Conservation (phyloP, 2,329 filamentous ascomycete species). For the Arthrobotrys sinensis region DNA sequence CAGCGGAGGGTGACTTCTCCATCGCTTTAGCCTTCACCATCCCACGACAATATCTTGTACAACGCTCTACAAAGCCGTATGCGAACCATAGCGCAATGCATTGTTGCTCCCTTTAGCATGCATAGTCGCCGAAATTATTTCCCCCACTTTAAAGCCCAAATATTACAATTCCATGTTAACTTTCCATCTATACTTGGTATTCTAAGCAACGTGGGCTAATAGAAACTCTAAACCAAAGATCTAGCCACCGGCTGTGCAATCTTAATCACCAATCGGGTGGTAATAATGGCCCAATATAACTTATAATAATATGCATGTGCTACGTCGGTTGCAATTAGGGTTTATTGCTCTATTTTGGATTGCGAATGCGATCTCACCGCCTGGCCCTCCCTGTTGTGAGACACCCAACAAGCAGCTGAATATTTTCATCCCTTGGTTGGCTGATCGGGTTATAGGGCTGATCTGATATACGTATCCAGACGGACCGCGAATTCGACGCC, state of each 20-base stretch:
- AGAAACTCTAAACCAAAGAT: constrained; percentile 5
- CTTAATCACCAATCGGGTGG: constrained; percentile 22
- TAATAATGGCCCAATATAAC: not conserved
- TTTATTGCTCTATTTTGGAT: constrained; percentile 8
- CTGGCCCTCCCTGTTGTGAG: constrained; percentile 24
- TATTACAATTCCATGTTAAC: not conserved
- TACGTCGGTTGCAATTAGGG: constrained; percentile 8
- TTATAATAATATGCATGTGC: constrained; percentile 8
- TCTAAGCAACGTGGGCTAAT: not conserved
- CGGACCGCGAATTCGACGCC: not conserved
- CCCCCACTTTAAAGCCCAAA: constrained; percentile 1
- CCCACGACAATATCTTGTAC: not conserved
- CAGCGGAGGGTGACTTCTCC: not conserved
- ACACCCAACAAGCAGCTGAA: constrained; percentile 30
- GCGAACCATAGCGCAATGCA: constrained; percentile 10
- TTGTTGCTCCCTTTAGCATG: not conserved
- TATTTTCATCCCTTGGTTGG: constrained; percentile 26
- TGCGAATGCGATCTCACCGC: constrained; percentile 40
- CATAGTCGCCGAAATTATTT: constrained; percentile 24
- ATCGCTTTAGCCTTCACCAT: not conserved
- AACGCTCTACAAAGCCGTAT: not conserved
- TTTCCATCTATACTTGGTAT: not conserved
- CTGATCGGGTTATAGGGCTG: constrained; percentile 50
- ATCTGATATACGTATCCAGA: constrained; percentile 7
- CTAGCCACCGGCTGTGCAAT: constrained; percentile 27